These are phyloP conservation scores for Jaapia argillacea DNA, from an alignment of 768 basidiomycete genomes.

Conservation along the genomic window DNA sequence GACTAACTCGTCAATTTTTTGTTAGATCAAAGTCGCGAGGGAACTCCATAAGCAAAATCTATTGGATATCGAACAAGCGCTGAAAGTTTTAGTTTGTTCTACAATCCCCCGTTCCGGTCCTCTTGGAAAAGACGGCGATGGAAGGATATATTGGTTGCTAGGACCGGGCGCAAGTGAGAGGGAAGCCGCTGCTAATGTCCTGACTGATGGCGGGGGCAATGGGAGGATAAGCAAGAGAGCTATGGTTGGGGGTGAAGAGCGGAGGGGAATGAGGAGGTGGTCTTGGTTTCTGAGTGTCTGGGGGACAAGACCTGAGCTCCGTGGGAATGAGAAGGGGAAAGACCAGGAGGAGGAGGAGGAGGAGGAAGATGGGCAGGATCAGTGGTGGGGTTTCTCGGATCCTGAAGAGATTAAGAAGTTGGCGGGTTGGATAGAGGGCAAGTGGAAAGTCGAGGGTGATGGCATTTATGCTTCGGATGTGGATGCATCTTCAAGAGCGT, in stretches of 20 bases:
- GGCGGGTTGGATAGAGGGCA: slow-evolving; percentile 53
- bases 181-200: slow-evolving; percentile 30
- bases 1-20: neutral
- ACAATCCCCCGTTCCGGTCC: slow-evolving; percentile 44
- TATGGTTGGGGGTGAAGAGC: slow-evolving; percentile 34
- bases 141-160: slow-evolving; percentile 58
- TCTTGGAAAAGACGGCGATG: slow-evolving; percentile 62
- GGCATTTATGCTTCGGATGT: neutral
- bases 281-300: slow-evolving; percentile 72
- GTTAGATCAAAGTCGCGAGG: slow-evolving; percentile 33
- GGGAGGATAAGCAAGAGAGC: slow-evolving; percentile 28
- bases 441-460: slow-evolving; percentile 26
- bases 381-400: slow-evolving; percentile 75
- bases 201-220: slow-evolving; percentile 16
- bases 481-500: slow-evolving; percentile 5
- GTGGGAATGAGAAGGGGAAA: slow-evolving; percentile 13
- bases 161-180: slow-evolving; percentile 50
- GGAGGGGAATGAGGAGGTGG: slow-evolving; percentile 50
- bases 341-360: slow-evolving; percentile 19
- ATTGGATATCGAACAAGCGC: slow-evolving; percentile 40
- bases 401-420: slow-evolving; percentile 54
- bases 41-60: slow-evolving; percentile 40
- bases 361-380: slow-evolving; percentile 31
- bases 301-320: slow-evolving; percentile 41
- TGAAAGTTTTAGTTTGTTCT: slow-evolving; percentile 36